Percentiles rank a stretch among this genome's conserved stretches.
Evolutionary conservation across 805 yeast genomes (phyloP).

Genomic region (Pichia gijzeniarum): DNA sequence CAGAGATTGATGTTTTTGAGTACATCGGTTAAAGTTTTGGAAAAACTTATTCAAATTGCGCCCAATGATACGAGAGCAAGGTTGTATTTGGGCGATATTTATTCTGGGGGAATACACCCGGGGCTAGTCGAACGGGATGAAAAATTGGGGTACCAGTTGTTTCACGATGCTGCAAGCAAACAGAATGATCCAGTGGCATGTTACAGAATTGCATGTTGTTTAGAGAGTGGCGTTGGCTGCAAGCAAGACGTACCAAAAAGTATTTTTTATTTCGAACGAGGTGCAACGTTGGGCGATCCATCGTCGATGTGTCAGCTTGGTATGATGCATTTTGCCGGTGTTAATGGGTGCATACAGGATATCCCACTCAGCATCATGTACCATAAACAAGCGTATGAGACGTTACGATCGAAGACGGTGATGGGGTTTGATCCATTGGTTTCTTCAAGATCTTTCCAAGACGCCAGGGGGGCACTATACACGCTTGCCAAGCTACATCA

Average conservation of each 20-base stretch:
- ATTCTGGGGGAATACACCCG: constrained; percentile 43
- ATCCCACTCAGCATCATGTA: constrained; percentile 24
- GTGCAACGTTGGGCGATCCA: constrained; percentile 56
- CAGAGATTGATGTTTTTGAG: constrained; percentile 50
- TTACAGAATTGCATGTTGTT: constrained; percentile 65
- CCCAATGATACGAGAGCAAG: constrained; percentile 51
- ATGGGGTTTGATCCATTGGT: constrained; percentile 31
- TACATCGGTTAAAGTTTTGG: constrained; percentile 54
- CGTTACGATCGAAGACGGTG: constrained; percentile 18
- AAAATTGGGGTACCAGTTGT: constrained; percentile 53
- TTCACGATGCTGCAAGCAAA: constrained; percentile 48
- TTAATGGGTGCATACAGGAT: constrained; percentile 26
- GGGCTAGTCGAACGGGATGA: constrained; percentile 48
- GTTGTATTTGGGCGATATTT: constrained; percentile 55
- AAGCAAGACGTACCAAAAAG: constrained; percentile 40
- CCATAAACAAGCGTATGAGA: constrained; percentile 25
- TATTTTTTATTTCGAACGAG: constrained; percentile 46
- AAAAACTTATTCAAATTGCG: constrained; percentile 42
- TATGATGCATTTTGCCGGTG: constrained; percentile 46
- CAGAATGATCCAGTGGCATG: constrained; percentile 53
- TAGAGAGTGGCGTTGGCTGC: constrained; percentile 59
- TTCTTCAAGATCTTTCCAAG: constrained; percentile 30
- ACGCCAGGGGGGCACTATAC: constrained; percentile 30
- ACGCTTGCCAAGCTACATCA: constrained; percentile 33
- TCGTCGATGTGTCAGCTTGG: constrained; percentile 74